Evolutionary conservation across 2,329 filamentous ascomycete genomes (phyloP).

Genomic region (Byssochlamys sp.): DNA sequence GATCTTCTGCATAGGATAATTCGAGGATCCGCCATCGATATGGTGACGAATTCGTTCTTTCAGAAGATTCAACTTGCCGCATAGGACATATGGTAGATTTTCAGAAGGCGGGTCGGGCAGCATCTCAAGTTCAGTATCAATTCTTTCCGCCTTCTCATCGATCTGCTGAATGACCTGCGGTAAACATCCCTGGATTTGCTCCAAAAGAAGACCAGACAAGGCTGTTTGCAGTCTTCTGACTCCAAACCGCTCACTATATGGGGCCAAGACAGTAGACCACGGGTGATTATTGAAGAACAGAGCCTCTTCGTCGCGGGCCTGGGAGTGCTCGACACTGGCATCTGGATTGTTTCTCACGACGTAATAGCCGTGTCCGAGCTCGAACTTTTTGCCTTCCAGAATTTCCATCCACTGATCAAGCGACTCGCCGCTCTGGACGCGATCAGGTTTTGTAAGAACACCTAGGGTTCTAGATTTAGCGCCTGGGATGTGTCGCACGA

Average conservation of each 20-base stretch:
- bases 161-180: constrained; percentile 34
- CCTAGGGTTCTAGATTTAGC: constrained; percentile 57
- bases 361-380: constrained; percentile 66
- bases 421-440: constrained; percentile 45
- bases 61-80: constrained; percentile 51
- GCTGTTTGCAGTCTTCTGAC: constrained; percentile 41
- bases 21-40: constrained; percentile 41
- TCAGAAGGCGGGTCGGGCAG: constrained; percentile 57
- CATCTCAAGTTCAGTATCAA: constrained; percentile 46
- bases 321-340: constrained; percentile 31
- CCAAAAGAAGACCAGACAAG: constrained; percentile 41
- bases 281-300: constrained; percentile 41
- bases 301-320: constrained; percentile 42
- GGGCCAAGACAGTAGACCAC: constrained; percentile 37
- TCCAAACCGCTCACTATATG: constrained; percentile 41
- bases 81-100: constrained; percentile 59
- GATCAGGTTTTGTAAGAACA: constrained; percentile 77
- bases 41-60: constrained; percentile 44
- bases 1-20: constrained; percentile 32
- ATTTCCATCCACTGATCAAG: constrained; percentile 55
- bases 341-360: constrained; percentile 55
- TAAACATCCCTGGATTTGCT: constrained; percentile 35
- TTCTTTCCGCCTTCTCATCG: constrained; percentile 37
- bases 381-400: constrained; percentile 52
- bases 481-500: constrained; percentile 47